Conservation (phyloP, 805 yeast species). For the Zygotorulaspora danielsina region DNA sequence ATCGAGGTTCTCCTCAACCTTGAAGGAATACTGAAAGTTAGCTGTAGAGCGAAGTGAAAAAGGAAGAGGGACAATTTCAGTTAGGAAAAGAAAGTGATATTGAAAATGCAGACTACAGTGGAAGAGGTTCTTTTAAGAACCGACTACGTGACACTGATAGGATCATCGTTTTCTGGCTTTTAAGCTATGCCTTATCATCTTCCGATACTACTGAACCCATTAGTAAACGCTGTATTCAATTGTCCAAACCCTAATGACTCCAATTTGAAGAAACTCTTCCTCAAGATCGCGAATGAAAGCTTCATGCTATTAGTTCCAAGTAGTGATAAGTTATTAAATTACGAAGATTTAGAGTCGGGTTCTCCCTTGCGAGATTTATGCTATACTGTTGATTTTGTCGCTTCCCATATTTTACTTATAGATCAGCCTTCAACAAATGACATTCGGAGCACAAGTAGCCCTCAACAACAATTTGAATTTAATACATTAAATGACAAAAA, state of each 20-base stretch:
- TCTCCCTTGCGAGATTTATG: slow-evolving; percentile 48
- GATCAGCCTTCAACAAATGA: slow-evolving; percentile 16
- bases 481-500: slow-evolving; percentile 55
- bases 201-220: slow-evolving; percentile 57
- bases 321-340: slow-evolving; percentile 41
- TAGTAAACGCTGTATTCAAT: slow-evolving; percentile 61
- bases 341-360: slow-evolving; percentile 39
- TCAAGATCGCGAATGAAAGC: slow-evolving; percentile 45
- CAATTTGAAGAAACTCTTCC: slow-evolving; percentile 45
- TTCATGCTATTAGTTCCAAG: slow-evolving; percentile 65
- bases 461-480: slow-evolving; percentile 41
- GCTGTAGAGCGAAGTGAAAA: neutral
- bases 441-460: slow-evolving; percentile 4
- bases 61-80: neutral
- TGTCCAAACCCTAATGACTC: slow-evolving; percentile 50
- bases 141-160: neutral
- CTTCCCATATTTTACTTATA: slow-evolving; percentile 54
- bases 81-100: slow-evolving; percentile 7
- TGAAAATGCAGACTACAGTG: slow-evolving; percentile 1
- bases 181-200: slow-evolving; percentile 36
- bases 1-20: neutral
- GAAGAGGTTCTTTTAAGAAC: neutral
- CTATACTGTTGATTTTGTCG: slow-evolving; percentile 54
- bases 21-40: neutral
- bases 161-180: neutral